phyloP scores from a whole-genome alignment of 768 basidiomycete genomes.

The Steccherinum ochraceum region DNA sequence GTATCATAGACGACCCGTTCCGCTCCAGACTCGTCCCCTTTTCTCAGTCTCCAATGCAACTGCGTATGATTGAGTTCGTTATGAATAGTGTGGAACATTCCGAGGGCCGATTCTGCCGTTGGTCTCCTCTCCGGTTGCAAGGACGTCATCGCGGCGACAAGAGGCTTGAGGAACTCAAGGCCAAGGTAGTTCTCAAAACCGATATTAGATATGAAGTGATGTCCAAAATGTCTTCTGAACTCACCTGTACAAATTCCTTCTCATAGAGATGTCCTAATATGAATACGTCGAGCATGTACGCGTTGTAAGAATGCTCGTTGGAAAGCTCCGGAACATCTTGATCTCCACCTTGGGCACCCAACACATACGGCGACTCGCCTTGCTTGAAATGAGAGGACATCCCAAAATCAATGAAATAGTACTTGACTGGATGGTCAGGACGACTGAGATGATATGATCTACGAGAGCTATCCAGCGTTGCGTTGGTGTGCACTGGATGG shows the following conservation, averaged over 20 bases:
- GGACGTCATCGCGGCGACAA: background rate
- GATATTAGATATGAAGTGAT: background rate
- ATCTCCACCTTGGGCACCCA: constrained; percentile 16
- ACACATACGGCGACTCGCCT: constrained; percentile 3
- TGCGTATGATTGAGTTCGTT: background rate
- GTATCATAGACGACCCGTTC: background rate
- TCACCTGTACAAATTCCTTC: background rate
- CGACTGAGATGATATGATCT: constrained; percentile 25
- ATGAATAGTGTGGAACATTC: background rate
- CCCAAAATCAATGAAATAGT: constrained; percentile 12
- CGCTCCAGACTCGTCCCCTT: background rate
- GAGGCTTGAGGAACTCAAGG: background rate
- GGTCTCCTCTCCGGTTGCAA: background rate
- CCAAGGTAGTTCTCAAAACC: background rate
- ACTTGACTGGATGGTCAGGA: constrained; percentile 2
- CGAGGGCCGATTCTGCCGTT: background rate
- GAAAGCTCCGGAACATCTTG: constrained; percentile 19
- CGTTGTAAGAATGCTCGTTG: constrained; percentile 14
- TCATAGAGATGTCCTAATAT: constrained; percentile 18
- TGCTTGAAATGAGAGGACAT: constrained; percentile 1
- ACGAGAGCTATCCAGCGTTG: constrained; percentile 22
- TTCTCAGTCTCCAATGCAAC: background rate
- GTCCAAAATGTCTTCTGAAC: too few relatives aligned
- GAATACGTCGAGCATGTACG: constrained; percentile 21
- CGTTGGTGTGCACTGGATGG: constrained; percentile 14